These are phyloP conservation scores for Murraya koenigii DNA, from an alignment of 345 rosid genomes.

Conservation along the genomic window DNA sequence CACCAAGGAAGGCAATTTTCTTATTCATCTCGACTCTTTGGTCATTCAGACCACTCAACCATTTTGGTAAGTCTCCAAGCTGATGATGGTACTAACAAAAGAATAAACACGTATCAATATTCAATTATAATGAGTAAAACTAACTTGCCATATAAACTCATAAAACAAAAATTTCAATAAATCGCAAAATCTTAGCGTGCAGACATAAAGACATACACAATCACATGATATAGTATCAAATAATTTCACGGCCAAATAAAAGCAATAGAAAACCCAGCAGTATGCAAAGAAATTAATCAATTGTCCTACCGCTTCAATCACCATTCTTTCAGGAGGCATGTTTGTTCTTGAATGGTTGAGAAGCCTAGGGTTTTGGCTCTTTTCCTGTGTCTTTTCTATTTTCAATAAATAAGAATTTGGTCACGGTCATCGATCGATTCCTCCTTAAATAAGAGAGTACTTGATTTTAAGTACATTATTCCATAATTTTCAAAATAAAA, in stretches of 20 bases:
- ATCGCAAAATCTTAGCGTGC: neutral
- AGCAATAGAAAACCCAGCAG: neutral
- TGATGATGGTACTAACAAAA: slow-evolving; percentile 27
- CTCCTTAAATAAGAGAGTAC: too few species aligned
- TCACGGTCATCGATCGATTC: neutral
- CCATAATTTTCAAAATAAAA: too few species aligned
- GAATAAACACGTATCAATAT: neutral
- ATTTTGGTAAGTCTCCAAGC: slow-evolving; percentile 53
- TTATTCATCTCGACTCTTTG: slow-evolving; percentile 54
- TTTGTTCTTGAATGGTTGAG: neutral
- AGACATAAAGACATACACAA: neutral
- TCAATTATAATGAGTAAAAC: too few species aligned
- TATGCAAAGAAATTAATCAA: neutral
- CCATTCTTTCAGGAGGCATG: neutral
- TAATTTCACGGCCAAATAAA: neutral
- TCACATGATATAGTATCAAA: too few species aligned
- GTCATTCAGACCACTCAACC: slow-evolving; percentile 65
- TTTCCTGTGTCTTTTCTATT: neutral
- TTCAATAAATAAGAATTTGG: neutral
- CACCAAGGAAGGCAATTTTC: slow-evolving; percentile 59
- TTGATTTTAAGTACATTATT: too few species aligned
- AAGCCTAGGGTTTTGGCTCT: neutral
- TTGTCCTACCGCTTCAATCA: neutral
- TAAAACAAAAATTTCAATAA: neutral
- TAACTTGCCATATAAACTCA: neutral